Conservation (phyloP, 179 eudicot genomes). For the Beta macrorhiza region DNA sequence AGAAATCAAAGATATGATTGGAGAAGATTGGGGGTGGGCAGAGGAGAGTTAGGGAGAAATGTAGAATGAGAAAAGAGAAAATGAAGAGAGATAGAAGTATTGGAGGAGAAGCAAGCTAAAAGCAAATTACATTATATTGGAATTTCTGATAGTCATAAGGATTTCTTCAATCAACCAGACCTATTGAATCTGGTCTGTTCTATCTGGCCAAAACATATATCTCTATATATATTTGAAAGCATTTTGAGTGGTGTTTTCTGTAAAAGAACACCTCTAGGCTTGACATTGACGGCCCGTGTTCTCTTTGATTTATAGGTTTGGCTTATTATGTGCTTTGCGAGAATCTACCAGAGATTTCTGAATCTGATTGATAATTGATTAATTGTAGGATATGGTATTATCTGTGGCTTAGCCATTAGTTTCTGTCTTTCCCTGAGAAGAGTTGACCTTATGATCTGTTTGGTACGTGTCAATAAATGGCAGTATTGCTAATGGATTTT, state of each 20-base stretch:
- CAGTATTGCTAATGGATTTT: no score
- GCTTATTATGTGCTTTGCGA: background rate
- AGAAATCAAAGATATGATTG: no score
- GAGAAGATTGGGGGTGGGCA: background rate
- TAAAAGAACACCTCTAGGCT: background rate
- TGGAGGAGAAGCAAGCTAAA: background rate
- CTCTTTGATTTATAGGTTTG: background rate
- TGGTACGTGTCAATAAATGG: no score
- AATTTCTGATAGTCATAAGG: background rate
- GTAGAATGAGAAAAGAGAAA: background rate
- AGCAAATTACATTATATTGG: background rate
- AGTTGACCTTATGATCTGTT: background rate
- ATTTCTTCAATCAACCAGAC: background rate
- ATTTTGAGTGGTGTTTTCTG: no score
- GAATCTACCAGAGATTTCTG: background rate
- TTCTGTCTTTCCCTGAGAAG: background rate
- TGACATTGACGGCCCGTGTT: background rate
- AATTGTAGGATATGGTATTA: background rate
- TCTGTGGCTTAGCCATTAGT: background rate
- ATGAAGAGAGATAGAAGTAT: background rate
- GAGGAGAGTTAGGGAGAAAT: background rate
- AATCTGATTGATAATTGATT: background rate
- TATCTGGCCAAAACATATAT: background rate
- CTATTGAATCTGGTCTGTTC: background rate
- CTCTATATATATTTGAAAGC: no score